Conservation (phyloP, 441 rosid genomes). For the Adansonia rubrostipa region DNA sequence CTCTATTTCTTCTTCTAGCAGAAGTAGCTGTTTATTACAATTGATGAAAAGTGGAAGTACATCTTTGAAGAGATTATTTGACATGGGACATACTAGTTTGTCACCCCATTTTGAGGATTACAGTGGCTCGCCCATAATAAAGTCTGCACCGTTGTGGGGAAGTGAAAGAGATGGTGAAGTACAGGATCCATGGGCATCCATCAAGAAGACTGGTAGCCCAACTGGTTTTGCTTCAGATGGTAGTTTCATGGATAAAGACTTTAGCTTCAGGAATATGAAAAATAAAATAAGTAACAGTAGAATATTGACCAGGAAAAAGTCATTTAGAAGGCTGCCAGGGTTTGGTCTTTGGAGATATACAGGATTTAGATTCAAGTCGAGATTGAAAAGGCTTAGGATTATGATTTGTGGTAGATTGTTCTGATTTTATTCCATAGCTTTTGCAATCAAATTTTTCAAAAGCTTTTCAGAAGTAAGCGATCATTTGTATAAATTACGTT, state of each 20-base stretch:
- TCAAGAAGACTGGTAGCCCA: constrained; percentile 21
- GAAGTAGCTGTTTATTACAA: constrained; percentile 38
- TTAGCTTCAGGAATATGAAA: neutral
- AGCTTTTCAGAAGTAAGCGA: neutral
- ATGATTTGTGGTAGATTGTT: constrained; percentile 45
- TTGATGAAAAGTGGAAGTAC: constrained; percentile 50
- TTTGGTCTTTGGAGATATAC: constrained; percentile 36
- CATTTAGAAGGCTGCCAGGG: constrained; percentile 53
- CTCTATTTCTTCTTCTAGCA: constrained; percentile 29
- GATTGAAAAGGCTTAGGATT: constrained; percentile 45
- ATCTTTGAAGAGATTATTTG: constrained; percentile 47
- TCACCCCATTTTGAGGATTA: constrained; percentile 43
- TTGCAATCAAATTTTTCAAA: neutral
- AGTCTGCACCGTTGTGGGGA: constrained; percentile 47
- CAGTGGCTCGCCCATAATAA: constrained; percentile 42
- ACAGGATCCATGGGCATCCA: constrained; percentile 45
- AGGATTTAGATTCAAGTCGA: constrained; percentile 37
- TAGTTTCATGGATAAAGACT: constrained; percentile 28
- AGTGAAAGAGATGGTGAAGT: constrained; percentile 42
- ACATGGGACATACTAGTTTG: constrained; percentile 53
- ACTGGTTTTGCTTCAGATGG: constrained; percentile 31
- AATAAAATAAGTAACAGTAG: neutral
- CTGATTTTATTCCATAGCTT: constrained; percentile 14
- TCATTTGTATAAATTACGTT: neutral
- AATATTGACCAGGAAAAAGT: constrained; percentile 46